Evolutionary conservation across 208 protist genomes (phyloP), one percentile per base, ranked within the genome.

Genomic region (Trypanosoma platydactyli): DNA sequence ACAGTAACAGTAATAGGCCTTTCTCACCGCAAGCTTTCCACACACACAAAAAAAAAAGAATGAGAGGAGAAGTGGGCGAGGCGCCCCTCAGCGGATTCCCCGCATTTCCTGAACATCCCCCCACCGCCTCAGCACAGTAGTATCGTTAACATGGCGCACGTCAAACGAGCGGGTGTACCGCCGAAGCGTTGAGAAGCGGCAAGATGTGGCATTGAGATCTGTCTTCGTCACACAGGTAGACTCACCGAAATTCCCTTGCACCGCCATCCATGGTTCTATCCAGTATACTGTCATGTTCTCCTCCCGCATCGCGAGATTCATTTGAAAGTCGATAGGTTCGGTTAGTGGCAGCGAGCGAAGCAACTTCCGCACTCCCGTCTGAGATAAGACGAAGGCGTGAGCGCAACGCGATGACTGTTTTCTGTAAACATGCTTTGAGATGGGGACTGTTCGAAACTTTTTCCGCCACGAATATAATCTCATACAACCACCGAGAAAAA

Each of bases 241-340:
- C 42, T 76, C 71, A 5, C 51, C 62, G 40, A 72, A 54, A 0
- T 27, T 13, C 35, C 71, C 71, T 22, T 76, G 71, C 15, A 76
- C 71, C 11, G 71, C 61, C 11, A 76, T 22, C 71, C 71, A 73
- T 4, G 71, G 71, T 35, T 76, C 71, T 22, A 76, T 41, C 71
- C 71, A 76, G 33, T 64, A 73, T 20, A 72, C 71, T 15, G 38
- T 44, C 71, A 76, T 76, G 11, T 64, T 38, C 30, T 53, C 40
- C 38, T 76, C 71, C 22, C 29, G 5, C 38, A 76, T 76, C 15
- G 71, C 71, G 15, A 48, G 11, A 58, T 70, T 76, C 44, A 76
- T 76, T 20, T 76, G 71, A 33, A 66, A 74, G 35, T 76, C 71
- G 44, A 76, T 76, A 18, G 64, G 52, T 25, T 58, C 62, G 22